Evolutionary conservation across 2,329 filamentous ascomycete species (phyloP), one percentile per base, ranked within the genome.

Genomic region (Fusarium equiseti): DNA sequence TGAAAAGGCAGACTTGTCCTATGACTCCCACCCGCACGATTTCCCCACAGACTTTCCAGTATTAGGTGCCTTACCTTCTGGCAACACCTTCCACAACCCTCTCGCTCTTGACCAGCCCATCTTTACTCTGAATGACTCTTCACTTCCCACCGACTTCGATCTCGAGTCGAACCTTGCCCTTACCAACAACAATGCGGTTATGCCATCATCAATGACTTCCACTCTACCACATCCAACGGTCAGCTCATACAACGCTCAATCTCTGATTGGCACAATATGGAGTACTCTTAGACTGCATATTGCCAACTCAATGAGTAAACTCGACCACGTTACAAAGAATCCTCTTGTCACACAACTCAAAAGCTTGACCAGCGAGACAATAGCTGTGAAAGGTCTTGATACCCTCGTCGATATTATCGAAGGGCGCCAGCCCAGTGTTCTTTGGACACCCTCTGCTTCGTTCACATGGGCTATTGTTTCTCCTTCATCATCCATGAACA

Each of bases 381-480:
- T 88, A 40, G 81, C 82, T 8, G 68, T 76, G 4, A 79, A 68
- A 9, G 86, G 85, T 11, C 77, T 88, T 5, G 70, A 79, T 20
- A 77, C 80, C 8, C 76, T 88, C 22, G 79, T 75, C 10, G 75
- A 74, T 13, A 77, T 85, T 7, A 68, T 87, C 1, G 76, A 80
- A 24, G 83, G 82, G 5, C 72, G 72, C n/a, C 75, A 77, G 9
- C 75, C 79, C 1, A 73, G 76, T 5, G 81, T 82, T 2, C 79
- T 86, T 70, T 84, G 29, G 80, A 85, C 29, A 80, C 82, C 4
- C 72, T 88, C 3, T 88, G 85, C 72, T 84, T 88, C 64, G 74
- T 87, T 32, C 86, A 88, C 59, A 67, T 88, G 22, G 78, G 84
- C 26, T 87, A 87, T 67, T 83, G 85, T 15, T 80, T 88, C 40